Evolutionary conservation across 2,329 filamentous ascomycete genomes (phyloP), one percentile per base, ranked within the genome.

Genomic region (Dothistroma pini): DNA sequence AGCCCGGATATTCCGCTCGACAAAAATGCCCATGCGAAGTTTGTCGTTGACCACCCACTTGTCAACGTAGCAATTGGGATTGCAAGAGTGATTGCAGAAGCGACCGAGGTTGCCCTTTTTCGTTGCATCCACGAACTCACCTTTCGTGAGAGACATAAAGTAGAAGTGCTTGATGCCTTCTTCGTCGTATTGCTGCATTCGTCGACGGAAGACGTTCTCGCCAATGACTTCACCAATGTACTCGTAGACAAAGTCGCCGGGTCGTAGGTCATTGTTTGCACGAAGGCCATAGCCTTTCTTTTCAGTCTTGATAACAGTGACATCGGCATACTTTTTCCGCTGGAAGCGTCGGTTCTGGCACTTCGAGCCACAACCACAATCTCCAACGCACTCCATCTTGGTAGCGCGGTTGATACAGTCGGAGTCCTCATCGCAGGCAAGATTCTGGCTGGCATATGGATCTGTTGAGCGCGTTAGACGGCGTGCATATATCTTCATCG

Each of bases 81-180:
- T 96, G 83, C 95, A 99, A 9, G 95, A 97, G 76, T 99, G 95
- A 72, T 99, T 99, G 84, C 95, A 99, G 74, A 99, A 99, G 32
- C 95, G 88, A 56, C 93, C 95, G 6, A 99, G 84, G 69, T 97
- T 97, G 55, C 95, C 95, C 75, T 91, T 96, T 74, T 95, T 96
- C 10, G 95, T 99, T 22, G 95, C 95, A 77, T 99, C 95, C 61
- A 99, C 92, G 73, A 97, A 99, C 75, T 97, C 95, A 71, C 88
- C 90, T 75, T 96, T 96, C 73, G 87, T 96, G 64, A 99, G 86
- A 31, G 95, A 97, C 95, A 99, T 99, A 80, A 99, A 99, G 78
- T 99, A 99, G 76, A 99, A 99, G 77, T 99, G 95, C 76, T 96
- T 96, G 82, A 99, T 97, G 63, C 93, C 93, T 75, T 97, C 91